These are phyloP conservation scores for Fusarium sp. DNA, from an alignment of 2,329 filamentous ascomycete genomes.

Conservation along the genomic window DNA sequence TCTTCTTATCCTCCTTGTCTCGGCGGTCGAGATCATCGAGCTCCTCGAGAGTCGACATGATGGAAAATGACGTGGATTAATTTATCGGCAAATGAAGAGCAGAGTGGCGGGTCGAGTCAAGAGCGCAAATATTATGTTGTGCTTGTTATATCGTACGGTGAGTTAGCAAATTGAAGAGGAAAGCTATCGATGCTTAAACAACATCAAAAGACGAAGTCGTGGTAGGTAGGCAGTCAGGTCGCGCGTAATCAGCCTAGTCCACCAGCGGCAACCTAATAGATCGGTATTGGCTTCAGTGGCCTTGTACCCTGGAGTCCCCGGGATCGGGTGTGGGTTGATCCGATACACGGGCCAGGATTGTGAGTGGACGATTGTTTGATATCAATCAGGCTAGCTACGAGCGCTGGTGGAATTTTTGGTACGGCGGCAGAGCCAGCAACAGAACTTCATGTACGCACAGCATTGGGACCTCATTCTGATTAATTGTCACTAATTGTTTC, in stretches of 20 bases:
- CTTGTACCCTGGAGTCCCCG: slow-evolving; percentile 28
- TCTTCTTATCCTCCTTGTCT: slow-evolving; percentile 76
- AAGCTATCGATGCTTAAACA: slow-evolving; percentile 30
- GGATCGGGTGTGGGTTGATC: slow-evolving; percentile 44
- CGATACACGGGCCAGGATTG: slow-evolving; percentile 35
- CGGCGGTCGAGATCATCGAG: slow-evolving; percentile 89
- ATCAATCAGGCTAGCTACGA: slow-evolving; percentile 1
- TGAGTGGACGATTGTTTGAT: slow-evolving; percentile 21
- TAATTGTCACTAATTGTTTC: slow-evolving; percentile 2
- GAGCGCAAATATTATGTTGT: neutral
- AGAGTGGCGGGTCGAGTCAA: neutral
- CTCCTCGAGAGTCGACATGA: slow-evolving; percentile 92
- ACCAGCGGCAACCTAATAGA: slow-evolving; percentile 21
- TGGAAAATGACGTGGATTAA: slow-evolving; percentile 44
- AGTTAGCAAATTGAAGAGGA: slow-evolving; percentile 21
- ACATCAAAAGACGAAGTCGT: slow-evolving; percentile 39
- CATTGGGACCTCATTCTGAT: neutral
- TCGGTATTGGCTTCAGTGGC: slow-evolving; percentile 30
- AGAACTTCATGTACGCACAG: slow-evolving; percentile 24
- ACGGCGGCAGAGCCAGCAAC: slow-evolving; percentile 21
- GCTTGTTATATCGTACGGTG: slow-evolving; percentile 3
- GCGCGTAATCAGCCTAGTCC: slow-evolving; percentile 48
- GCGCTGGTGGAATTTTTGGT: slow-evolving; percentile 40
- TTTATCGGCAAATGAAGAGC: neutral
- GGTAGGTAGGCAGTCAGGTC: slow-evolving; percentile 48